Evolutionary conservation across 2,329 filamentous ascomycete genomes (phyloP).

Genomic region (Ramularia collo-cygni): DNA sequence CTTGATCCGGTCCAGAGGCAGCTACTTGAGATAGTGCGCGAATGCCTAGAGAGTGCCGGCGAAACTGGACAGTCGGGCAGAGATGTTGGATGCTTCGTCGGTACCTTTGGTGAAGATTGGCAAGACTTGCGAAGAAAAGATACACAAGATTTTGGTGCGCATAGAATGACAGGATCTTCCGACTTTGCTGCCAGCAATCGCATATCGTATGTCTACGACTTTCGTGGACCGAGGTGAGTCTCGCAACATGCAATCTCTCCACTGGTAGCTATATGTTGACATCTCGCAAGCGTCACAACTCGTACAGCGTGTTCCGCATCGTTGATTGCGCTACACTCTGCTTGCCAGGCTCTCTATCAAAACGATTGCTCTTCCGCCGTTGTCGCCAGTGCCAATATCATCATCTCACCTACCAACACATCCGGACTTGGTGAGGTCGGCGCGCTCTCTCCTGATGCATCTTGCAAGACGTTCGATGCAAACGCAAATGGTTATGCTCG

Average conservation of each 20-base stretch:
- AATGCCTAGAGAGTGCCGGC: constrained; percentile 13
- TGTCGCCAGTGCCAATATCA: constrained; percentile 1
- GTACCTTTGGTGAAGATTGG: constrained; percentile 12
- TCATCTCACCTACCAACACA: constrained; percentile 13
- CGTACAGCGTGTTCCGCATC: constrained; percentile 12
- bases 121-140: constrained; percentile 7
- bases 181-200: constrained; percentile 5
- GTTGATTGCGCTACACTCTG: constrained; percentile 5
- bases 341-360: constrained; percentile 1
- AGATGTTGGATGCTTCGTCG: constrained; percentile 11
- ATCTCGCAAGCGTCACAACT: constrained; percentile 10
- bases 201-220: constrained; percentile 13
- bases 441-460: too few species aligned
- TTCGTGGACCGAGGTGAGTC: constrained; percentile 11
- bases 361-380: constrained; percentile 1
- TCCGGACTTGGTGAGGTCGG: too few species aligned
- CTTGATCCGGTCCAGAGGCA: constrained; percentile 21
- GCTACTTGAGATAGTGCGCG: constrained; percentile 15
- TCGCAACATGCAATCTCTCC: too few species aligned
- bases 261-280: too few species aligned
- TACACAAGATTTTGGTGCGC: constrained; percentile 7
- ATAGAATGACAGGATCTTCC: constrained; percentile 13
- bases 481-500: constrained; percentile 2
- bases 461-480: constrained; percentile 11
- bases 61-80: constrained; percentile 5